Conservation (phyloP, 805 yeast genomes). For the Clavispora vitiphila region DNA sequence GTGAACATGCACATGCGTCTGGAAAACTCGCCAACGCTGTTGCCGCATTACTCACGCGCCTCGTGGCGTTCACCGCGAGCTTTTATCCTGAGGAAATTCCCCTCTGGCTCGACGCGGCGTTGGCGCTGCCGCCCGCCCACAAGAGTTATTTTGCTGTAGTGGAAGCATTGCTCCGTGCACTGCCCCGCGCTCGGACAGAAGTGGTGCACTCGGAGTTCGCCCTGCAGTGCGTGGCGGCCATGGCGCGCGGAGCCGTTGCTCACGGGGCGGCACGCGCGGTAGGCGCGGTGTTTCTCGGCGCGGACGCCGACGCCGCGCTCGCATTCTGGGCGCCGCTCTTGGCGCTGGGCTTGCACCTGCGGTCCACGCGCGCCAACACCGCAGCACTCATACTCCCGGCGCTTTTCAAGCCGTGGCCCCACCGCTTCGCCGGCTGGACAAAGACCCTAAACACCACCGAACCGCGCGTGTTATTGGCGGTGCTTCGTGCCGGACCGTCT, state of each 20-base stretch:
- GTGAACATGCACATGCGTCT: conserved; percentile 67
- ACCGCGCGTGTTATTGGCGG: conserved; percentile 7
- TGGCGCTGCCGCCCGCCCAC: conserved; percentile 39
- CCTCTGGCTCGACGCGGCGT: not conserved
- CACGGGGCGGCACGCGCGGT: conserved; percentile 6
- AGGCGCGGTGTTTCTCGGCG: conserved; percentile 6
- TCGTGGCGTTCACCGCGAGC: conserved; percentile 33
- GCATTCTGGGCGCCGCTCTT: conserved; percentile 1
- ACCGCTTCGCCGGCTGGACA: conserved; percentile 38
- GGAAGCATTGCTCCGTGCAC: conserved; percentile 50
- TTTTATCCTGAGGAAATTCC: not conserved
- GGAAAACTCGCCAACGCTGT: conserved; percentile 69
- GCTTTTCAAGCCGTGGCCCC: conserved; percentile 50
- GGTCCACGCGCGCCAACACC: conserved; percentile 28
- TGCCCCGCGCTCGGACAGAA: conserved; percentile 19
- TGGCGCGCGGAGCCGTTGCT: conserved; percentile 58
- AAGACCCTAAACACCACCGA: conserved; percentile 6
- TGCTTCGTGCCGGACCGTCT: conserved; percentile 9
- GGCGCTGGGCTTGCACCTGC: not conserved
- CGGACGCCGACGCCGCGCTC: conserved; percentile 5
- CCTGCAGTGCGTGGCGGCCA: conserved; percentile 40
- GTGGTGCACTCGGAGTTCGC: conserved; percentile 28
- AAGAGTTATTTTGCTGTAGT: conserved; percentile 59
- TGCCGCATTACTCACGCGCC: conserved; percentile 52
- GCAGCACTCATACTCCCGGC: conserved; percentile 59